Base-by-base conservation (phyloP, 495 filamentous ascomycete species). In the Tuber aestivum region DNA sequence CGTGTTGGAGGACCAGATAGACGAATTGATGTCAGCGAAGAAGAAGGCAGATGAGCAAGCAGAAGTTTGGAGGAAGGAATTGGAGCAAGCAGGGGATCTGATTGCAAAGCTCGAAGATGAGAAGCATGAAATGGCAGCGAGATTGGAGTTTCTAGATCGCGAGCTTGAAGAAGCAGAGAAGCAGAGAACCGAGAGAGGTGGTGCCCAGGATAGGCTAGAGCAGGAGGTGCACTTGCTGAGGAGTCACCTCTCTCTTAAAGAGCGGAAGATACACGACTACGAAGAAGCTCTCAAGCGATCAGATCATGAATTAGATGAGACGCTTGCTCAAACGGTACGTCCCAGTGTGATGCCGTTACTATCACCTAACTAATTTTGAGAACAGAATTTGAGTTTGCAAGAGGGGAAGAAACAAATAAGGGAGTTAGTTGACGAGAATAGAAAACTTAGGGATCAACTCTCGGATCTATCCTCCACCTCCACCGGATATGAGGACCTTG, bases 221-320 rank as follows among this genome's bases (percentile, higher is more conserved):
- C 91, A 93, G 74, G 94, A 97, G 75, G 88, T 97, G 76, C 93
- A 92, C 82, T 93, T 97, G 89, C 88, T 99, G 35, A 91, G 94
- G 77, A 98, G 95, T 74, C 95, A 97, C 78, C 86, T 98, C 27
- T 89, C 88, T 70, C 84, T 98, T 74, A 97, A 97, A 83, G 94
- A 97, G 56, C 91, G 94, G 38, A 99, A 98, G 78, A 84, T 94
- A 8, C 91, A 93, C 69, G 96, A 98, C 73, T 85, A 97, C 18
- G 95, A 98, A 82, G 87, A 87, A 50, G 97, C 93, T 81, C 83
- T 97, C 21, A 84, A 97, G 50, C 92, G 94, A 82, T 89, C 89
- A 0, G 95, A 98, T 75, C 93, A 97, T 77, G 95, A 97, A 78
- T 86, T 95, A 18, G 95, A 98, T 75, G 84, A 97, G 78, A 97